Evolutionary conservation across 257 asterid species (phyloP), one percentile per base, ranked within the genome.

Genomic region (Primulina huaijiensis): DNA sequence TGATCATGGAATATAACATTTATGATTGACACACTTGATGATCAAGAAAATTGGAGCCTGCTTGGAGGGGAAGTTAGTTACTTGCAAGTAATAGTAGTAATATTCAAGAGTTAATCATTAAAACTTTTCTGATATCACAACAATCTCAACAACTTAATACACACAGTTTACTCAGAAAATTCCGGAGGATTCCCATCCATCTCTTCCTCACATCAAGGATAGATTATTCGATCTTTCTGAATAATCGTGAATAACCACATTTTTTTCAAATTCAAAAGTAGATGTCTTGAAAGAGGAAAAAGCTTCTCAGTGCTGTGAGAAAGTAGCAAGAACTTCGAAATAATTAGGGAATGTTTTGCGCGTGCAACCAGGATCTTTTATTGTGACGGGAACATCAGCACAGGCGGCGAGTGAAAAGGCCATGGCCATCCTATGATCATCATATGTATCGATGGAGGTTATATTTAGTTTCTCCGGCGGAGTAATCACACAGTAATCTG

Each of bases 381-480:
- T 90, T 11, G 97, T 90, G 52, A 93, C 96, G 0, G 99, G 97
- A 46, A 93, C 97, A 50, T 90, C 96, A 14, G 92, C 92, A 71
- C 97, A 90, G 20, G 99, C 99, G 10, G 96, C 97, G 6, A 94
- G 97, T 57, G 99, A 94, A 71, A 94, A 91, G 38, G 97, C 97
- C 99, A 94, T 94, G 31, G 97, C 99, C 99, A 91, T 94, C 74
- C 97, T 73, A 74, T 94, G 99, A 76, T 94, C 99, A 37, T 94
- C 97, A 25, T 90, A 94, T 2, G 97, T 94, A 74, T 94, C 97
- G 4, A 94, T 94, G 31, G 95, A 89, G 19, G 99, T 72, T 67
- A 81, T 80, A 2, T 84, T 50, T 17, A 50, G 57, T 50, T 94
- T 89, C 86, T 94, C 97, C 0, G 97, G 97, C 31, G 99, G 99